A percentile compares a stretch with the other conserved stretches of the same genome.
Evolutionary conservation across 2,329 filamentous ascomycete genomes (phyloP).

Genomic region (Alternaria infectoria): DNA sequence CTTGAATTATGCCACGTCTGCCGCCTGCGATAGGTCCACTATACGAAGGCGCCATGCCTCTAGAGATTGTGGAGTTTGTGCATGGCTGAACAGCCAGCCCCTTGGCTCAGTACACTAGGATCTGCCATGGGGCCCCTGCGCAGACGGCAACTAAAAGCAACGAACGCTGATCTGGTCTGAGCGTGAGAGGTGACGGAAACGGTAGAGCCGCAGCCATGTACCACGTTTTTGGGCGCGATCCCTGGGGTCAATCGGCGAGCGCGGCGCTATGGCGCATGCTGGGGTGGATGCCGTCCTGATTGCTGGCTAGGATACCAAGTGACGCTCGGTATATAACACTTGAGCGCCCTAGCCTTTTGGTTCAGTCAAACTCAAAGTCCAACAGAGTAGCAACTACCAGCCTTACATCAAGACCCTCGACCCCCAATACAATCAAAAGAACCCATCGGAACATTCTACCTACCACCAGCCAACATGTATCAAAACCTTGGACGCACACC

Average conservation of each 20-base stretch:
- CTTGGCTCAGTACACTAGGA: conserved; percentile 21
- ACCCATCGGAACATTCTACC: neutral
- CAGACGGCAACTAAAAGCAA: conserved; percentile 23
- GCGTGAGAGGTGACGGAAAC: conserved; percentile 19
- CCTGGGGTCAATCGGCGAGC: conserved; percentile 21
- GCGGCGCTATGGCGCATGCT: conserved; percentile 27
- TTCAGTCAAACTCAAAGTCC: conserved; percentile 2
- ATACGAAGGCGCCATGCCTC: conserved; percentile 8
- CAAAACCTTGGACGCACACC: conserved; percentile 13
- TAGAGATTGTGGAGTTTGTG: conserved; percentile 15
- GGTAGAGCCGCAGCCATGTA: conserved; percentile 27
- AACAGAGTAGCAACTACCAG: neutral
- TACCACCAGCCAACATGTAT: conserved; percentile 12
- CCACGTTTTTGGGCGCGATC: conserved; percentile 29
- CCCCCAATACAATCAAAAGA: neutral
- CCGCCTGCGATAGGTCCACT: conserved; percentile 11
- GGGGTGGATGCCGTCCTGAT: conserved; percentile 18
- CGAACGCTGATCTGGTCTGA: conserved; percentile 24
- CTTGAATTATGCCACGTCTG: conserved; percentile 1
- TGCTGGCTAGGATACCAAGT: conserved; percentile 12
- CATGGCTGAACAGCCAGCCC: conserved; percentile 18
- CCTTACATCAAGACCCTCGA: neutral
- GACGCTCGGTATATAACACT: conserved; percentile 13
- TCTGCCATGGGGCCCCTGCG: conserved; percentile 27
- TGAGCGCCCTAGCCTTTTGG: conserved; percentile 11